Percentiles rank a stretch among this genome's conserved stretches.
Evolutionary conservation across 257 asterid species (phyloP).

Genomic region (Thymus mandschuricus): DNA sequence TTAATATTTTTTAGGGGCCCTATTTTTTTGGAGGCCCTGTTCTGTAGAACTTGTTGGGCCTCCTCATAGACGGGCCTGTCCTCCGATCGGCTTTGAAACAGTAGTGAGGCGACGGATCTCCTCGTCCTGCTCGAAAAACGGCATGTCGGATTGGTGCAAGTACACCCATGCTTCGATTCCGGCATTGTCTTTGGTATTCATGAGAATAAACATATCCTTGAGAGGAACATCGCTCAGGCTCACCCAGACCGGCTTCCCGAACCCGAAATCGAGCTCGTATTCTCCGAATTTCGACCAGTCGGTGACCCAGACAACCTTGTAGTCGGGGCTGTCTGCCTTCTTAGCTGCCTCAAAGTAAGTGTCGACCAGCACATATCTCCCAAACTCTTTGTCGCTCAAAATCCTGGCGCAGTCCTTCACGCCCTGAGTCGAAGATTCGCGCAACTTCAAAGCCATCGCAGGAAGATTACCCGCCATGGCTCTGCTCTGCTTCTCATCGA

Average conservation of each 20-base stretch:
- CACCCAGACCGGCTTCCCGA: constrained; percentile 2
- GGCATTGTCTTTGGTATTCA: no score
- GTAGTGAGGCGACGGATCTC: no score
- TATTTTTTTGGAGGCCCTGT: no score
- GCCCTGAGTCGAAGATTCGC: not conserved
- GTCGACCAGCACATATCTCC: not conserved
- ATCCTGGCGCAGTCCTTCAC: not conserved
- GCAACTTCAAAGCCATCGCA: no score
- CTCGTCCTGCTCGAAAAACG: no score
- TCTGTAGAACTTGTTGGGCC: no score
- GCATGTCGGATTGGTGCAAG: no score
- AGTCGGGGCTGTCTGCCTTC: not conserved
- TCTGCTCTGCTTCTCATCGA: not conserved
- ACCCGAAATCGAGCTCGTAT: not conserved
- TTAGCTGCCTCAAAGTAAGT: not conserved
- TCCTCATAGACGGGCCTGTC: no score
- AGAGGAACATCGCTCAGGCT: not conserved
- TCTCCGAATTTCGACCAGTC: not conserved
- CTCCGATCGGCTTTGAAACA: no score
- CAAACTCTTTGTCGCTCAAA: not conserved
- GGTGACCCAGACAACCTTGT: not conserved
- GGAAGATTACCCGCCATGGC: no score
- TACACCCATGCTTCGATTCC: no score
- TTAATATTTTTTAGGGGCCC: no score
- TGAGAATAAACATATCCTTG: constrained; percentile 1